Evolutionary conservation across 2,329 filamentous ascomycete species (phyloP), one percentile per base, ranked within the genome.

Genomic region (Lachnellula occidentalis): DNA sequence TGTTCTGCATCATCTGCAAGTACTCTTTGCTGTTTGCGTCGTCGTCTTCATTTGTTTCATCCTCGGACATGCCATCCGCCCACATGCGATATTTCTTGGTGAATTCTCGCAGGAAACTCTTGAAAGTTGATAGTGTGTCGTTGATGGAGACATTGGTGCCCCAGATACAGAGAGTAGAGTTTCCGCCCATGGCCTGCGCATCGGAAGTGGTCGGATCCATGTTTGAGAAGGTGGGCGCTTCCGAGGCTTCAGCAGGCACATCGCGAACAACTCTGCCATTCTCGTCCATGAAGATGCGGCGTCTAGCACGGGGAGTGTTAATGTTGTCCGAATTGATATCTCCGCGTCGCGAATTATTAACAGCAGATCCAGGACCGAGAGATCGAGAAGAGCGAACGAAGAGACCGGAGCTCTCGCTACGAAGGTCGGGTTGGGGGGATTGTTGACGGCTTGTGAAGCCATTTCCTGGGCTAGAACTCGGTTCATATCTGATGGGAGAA

Each of bases 111-210:
- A 99, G 76, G 67, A 99, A 99, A 60, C 94, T 91, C 67, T 94
- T 92, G 77, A 96, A 95, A 0, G 86, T 79, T 50, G 85, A 82
- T 71, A 95, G 88, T 0, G 90, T 91, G 69, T 97, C 92, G 57
- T 90, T 84, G 51, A 99, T 87, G 5, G 92, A 96, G 48, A 99
- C 89, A 39, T 95, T 97, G 43, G 94, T 99, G 70, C 94, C 94
- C 94, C 94, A 99, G 60, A 99, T 92, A 55, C 95, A 83, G 62
- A 87, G 85, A 53, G 87, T 86, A 39, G 88, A 89, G 55, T 83
- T 83, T 2, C 92, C 94, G 39, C 91, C 92, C 41, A 96, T 81
- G 1, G 80, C 82, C 67, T 96, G 88, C 1, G 94, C 94, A 70
- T 99, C 94, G 2, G 92, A 96, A 6, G 92, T 96, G 59, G 87